Evolutionary conservation across 306 rosid species (phyloP), one percentile per base, ranked within the genome.

Genomic region (Astragalus glycyphyllos): DNA sequence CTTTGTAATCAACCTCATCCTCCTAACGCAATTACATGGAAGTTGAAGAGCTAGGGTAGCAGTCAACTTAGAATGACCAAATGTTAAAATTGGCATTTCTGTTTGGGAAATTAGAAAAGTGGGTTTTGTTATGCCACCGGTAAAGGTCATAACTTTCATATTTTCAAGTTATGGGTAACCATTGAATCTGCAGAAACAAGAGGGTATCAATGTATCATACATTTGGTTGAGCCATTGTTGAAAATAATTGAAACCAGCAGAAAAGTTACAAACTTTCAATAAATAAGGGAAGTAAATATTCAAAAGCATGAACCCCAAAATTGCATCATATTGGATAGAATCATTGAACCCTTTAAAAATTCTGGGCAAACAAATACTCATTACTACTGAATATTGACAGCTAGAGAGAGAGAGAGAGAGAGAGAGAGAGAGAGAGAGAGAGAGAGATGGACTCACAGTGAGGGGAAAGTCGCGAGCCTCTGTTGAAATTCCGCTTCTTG

Each of bases 41-140:
- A 75, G 65, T 71, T 42, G 73, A 65, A 86, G 81, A 41, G 74
- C 71, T 56, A 83, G 72, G 38, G 78, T 61, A n/a, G 91, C 80
- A 79, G 41, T 62, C 64, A 74, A 63, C 70, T 79, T 86, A 47
- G 85, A 78, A 67, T 79, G 77, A 54, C 70, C 84, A 65, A 79
- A 76, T 58, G 86, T 32, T 65, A 86, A 65, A 58, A 82, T 55
- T 47, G 95, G 88, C 76, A 86, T 75, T 80, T 91, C 89, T 20
- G 84, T 80, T 69, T 69, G 84, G 45, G 79, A 57, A 65, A 85
- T 68, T 68, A 69, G 74, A 74, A 83, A 82, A 76, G 67, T 78
- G 55, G 96, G 99, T 76, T 77, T 89, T 32, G 87, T 54, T 65
- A 85, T 20, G 66, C 79, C 81, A 78, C 72, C 82, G 76, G 81